A percentile compares a stretch with the other conserved stretches of the same genome.
Conservation (phyloP, 2,329 filamentous ascomycete genomes). For the Pseudocercospora cruenta region DNA sequence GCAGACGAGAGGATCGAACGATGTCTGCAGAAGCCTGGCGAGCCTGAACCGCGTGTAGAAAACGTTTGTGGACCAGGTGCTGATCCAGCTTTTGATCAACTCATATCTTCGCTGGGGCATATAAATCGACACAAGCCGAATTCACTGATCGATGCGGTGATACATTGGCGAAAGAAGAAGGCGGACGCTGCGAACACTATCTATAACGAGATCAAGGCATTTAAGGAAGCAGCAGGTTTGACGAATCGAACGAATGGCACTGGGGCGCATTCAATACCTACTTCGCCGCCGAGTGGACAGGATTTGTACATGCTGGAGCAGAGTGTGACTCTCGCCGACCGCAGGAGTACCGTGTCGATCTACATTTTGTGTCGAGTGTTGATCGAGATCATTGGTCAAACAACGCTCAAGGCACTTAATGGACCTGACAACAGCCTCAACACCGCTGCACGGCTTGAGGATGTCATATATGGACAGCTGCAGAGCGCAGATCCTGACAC, state of each 20-base stretch:
- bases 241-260: slow-evolving; percentile 32
- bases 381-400: slow-evolving; percentile 91
- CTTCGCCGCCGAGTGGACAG: slow-evolving; percentile 29
- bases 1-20: slow-evolving; percentile 96
- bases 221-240: slow-evolving; percentile 28
- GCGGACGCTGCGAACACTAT: slow-evolving; percentile 72
- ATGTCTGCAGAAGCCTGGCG: slow-evolving; percentile 77
- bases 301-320: slow-evolving; percentile 37
- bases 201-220: slow-evolving; percentile 35
- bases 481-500: slow-evolving; percentile 86
- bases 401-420: slow-evolving; percentile 72
- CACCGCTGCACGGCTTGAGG: slow-evolving; percentile 92
- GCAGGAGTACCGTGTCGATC: slow-evolving; percentile 89
- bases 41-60: slow-evolving; percentile 83
- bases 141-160: slow-evolving; percentile 92
- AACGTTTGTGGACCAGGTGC: slow-evolving; percentile 86
- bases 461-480: slow-evolving; percentile 94
- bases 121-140: slow-evolving; percentile 94
- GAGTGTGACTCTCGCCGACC: slow-evolving; percentile 57
- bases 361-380: slow-evolving; percentile 93
- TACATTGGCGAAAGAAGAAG: slow-evolving; percentile 97
- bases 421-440: slow-evolving; percentile 64
- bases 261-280: slow-evolving; percentile 20
- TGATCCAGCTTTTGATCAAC: slow-evolving; percentile 88
- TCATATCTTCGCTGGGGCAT: slow-evolving; percentile 89